phyloP scores from a whole-genome alignment of 306 rosid species.

The Lotus japonicus region DNA sequence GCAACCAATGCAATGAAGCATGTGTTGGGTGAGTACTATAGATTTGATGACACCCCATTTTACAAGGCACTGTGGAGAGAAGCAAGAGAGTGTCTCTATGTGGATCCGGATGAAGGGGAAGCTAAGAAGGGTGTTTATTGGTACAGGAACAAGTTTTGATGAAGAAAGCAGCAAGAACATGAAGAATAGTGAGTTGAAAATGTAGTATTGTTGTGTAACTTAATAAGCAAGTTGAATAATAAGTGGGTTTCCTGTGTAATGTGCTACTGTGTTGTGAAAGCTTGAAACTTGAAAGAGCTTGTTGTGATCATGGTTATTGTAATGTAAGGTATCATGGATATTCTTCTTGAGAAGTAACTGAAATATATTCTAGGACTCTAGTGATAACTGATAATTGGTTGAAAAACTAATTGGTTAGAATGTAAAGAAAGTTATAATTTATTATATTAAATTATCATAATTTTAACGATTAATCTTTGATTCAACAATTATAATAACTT shows the following conservation, averaged over 20 bases:
- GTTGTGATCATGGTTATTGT: not conserved
- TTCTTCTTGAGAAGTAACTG: too few relatives aligned
- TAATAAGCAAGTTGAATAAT: not conserved
- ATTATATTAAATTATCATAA: too few relatives aligned
- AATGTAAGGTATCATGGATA: not conserved
- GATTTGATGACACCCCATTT: conserved; percentile 58
- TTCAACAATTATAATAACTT: too few relatives aligned
- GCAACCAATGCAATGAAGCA: conserved; percentile 60
- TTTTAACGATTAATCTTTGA: too few relatives aligned
- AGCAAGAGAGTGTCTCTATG: conserved; percentile 69
- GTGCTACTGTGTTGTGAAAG: too few relatives aligned
- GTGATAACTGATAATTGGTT: too few relatives aligned
- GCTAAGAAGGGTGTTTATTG: conserved; percentile 57
- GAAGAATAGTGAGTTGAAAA: not conserved
- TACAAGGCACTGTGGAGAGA: conserved; percentile 80
- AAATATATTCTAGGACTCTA: too few relatives aligned
- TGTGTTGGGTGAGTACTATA: conserved; percentile 40
- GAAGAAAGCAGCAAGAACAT: not conserved
- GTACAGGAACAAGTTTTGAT: conserved; percentile 53
- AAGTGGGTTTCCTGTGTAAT: too few relatives aligned
- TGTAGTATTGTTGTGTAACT: not conserved
- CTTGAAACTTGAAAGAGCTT: not conserved
- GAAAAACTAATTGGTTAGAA: too few relatives aligned
- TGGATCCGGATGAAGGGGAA: conserved; percentile 45
- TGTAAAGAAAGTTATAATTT: too few relatives aligned